phyloP scores from a whole-genome alignment of 768 basidiomycete species.

The Dictyophora rubrovolvata region DNA sequence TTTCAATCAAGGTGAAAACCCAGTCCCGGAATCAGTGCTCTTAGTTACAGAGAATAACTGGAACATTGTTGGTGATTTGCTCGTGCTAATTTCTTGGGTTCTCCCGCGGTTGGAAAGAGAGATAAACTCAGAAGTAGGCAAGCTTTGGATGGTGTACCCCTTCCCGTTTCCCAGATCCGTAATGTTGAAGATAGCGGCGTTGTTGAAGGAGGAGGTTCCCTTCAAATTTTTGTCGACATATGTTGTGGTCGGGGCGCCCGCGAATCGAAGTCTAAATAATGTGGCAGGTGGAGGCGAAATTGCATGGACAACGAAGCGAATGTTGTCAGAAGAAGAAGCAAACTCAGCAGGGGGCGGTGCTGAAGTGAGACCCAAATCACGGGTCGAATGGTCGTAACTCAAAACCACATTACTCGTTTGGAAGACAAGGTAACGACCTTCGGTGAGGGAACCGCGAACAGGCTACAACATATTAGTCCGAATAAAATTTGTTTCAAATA shows the following conservation, averaged over 20 bases:
- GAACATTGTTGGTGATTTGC: background rate
- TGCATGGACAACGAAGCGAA: background rate
- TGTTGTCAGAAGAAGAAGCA: background rate
- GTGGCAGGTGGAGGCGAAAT: background rate
- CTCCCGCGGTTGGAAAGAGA: background rate
- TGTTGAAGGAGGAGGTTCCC: background rate
- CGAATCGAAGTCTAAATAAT: background rate
- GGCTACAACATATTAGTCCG: background rate
- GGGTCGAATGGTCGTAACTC: background rate
- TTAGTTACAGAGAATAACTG: constrained; percentile 6
- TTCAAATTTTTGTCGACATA: background rate
- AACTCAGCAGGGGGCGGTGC: background rate
- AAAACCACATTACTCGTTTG: constrained; percentile 3
- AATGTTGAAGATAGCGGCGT: background rate
- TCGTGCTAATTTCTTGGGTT: background rate
- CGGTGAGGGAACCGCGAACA: constrained; percentile 10
- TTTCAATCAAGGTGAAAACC: background rate
- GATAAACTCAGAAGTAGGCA: background rate
- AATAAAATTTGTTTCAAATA: background rate
- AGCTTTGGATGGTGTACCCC: background rate
- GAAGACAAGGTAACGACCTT: constrained; percentile 11
- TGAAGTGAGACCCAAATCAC: background rate
- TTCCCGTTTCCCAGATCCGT: background rate
- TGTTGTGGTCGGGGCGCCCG: background rate
- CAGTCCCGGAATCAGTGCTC: constrained; percentile 6